Conservation (phyloP, 345 rosid genomes). For the Angophora floribunda region DNA sequence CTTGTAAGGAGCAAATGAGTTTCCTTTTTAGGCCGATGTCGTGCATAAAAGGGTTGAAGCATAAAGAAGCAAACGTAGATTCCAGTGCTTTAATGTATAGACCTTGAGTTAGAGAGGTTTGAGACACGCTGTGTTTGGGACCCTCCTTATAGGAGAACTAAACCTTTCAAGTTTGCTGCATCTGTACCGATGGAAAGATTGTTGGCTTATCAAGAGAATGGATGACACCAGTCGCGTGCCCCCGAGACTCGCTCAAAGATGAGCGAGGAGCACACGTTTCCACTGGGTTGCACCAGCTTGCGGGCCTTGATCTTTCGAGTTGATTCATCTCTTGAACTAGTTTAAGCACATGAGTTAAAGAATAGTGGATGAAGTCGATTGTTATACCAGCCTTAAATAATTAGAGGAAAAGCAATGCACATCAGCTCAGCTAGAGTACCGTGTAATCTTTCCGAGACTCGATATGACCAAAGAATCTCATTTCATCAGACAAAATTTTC, state of each 20-base stretch:
- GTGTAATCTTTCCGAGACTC: neutral
- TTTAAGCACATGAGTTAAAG: neutral
- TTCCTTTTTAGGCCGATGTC: neutral
- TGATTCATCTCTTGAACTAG: neutral
- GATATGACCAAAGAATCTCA: neutral
- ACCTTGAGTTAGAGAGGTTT: neutral
- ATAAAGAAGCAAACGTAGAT: neutral
- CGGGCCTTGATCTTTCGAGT: neutral
- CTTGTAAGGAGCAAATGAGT: neutral
- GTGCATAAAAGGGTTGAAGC: neutral
- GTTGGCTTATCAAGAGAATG: neutral
- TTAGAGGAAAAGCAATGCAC: neutral
- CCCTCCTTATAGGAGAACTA: neutral
- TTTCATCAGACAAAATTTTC: neutral
- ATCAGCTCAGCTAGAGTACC: neutral
- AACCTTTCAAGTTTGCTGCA: neutral
- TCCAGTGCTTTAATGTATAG: neutral
- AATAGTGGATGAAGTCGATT: neutral
- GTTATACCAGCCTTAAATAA: neutral
- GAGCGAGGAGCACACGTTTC: neutral
- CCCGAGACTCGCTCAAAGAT: neutral
- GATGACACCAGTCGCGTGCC: neutral
- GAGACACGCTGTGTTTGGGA: neutral
- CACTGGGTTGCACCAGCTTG: neutral
- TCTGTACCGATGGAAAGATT: neutral